A percentile compares a stretch with the other conserved stretches of the same genome.
Conservation (phyloP, 2,329 filamentous ascomycete species). For the Penicillium sp. region DNA sequence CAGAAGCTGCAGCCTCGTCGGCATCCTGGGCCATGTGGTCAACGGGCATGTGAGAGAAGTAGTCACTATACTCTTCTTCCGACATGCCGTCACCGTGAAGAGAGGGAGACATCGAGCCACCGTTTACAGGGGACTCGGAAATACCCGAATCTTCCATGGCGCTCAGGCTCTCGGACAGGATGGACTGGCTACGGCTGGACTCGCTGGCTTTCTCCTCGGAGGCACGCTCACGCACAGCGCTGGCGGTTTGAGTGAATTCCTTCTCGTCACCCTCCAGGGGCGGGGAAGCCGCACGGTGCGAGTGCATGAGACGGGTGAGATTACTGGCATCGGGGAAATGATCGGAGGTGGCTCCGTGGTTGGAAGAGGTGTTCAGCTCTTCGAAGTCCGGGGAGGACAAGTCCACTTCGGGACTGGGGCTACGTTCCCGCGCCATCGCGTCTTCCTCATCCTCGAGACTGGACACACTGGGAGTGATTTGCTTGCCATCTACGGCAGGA, state of each 20-base stretch:
- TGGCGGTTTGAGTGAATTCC: conserved; percentile 94
- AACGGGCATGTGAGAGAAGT: conserved; percentile 34
- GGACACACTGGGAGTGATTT: conserved; percentile 83
- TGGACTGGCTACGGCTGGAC: conserved; percentile 33
- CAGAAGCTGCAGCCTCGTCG: conserved; percentile 36
- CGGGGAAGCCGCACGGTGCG: conserved; percentile 75
- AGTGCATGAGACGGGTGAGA: conserved; percentile 61
- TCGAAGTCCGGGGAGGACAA: conserved; percentile 86
- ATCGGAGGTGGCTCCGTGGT: conserved; percentile 58
- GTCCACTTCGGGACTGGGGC: conserved; percentile 90
- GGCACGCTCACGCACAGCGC: conserved; percentile 68
- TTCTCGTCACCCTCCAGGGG: conserved; percentile 92
- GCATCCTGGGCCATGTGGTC: conserved; percentile 30
- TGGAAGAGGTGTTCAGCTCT: conserved; percentile 54
- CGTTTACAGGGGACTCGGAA: conserved; percentile 33
- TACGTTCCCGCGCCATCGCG: conserved; percentile 61
- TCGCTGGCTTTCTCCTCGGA: conserved; percentile 40
- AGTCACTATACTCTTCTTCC: conserved; percentile 36
- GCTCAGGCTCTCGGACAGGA: conserved; percentile 48
- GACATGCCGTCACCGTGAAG: conserved; percentile 30
- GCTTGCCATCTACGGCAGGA: conserved; percentile 54
- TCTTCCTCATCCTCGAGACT: conserved; percentile 70
- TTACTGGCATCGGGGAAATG: conserved; percentile 58
- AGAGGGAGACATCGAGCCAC: conserved; percentile 32
- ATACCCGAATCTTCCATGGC: conserved; percentile 33